Conservation (phyloP, 163 green algal genomes). For the Scenedesmus sp. region DNA sequence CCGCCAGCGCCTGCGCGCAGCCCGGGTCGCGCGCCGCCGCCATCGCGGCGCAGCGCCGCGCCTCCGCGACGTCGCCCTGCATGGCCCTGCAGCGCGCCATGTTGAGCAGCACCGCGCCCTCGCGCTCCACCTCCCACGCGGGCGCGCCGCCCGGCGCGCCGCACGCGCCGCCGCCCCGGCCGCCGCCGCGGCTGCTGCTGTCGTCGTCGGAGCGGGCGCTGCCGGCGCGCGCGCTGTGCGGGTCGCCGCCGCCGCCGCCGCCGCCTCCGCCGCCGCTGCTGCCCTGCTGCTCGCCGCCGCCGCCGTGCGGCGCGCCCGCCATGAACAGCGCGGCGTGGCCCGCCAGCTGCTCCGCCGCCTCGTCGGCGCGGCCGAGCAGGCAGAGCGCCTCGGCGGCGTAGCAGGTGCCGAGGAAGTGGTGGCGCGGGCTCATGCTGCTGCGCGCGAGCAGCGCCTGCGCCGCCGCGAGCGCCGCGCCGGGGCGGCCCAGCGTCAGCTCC, state of each 20-base stretch:
- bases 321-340: constrained; percentile 13
- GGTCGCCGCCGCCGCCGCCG: not conserved
- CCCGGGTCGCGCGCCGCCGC: not conserved
- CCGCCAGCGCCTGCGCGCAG: not conserved
- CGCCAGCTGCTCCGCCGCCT: constrained; percentile 47
- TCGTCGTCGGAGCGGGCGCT: constrained; percentile 31
- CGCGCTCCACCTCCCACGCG: not conserved
- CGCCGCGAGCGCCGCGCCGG: constrained; percentile 33
- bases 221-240: not conserved
- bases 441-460: constrained; percentile 36
- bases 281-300: not conserved
- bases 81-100: constrained; percentile 3
- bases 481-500: constrained; percentile 46
- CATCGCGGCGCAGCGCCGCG: not conserved
- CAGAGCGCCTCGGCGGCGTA: constrained; percentile 54
- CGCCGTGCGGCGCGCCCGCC: not conserved
- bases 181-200: not conserved
- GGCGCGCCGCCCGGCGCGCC: not conserved
- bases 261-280: not conserved
- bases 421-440: constrained; percentile 29
- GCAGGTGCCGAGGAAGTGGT: constrained; percentile 31
- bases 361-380: constrained; percentile 35
- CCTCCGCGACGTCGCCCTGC: constrained; percentile 13
- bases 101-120: constrained; percentile 12
- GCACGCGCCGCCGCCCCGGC: not conserved